Conservation (phyloP, 2,329 filamentous ascomycete species). For the Aspergillus sergii region DNA sequence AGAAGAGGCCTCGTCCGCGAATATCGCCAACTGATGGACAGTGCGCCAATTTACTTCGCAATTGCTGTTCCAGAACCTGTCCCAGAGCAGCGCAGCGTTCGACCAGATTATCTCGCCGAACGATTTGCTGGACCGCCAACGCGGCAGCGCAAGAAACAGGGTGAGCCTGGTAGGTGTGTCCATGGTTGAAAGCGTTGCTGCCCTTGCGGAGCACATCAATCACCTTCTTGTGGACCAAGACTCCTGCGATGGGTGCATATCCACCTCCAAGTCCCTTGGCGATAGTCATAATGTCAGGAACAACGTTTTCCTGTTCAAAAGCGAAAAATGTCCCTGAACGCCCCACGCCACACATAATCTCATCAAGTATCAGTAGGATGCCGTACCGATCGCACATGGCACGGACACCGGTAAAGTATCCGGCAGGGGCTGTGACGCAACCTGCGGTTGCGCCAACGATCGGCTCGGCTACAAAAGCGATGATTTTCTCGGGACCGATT, state of each 20-base stretch:
- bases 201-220: conserved; percentile 5
- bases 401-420: conserved; percentile 1
- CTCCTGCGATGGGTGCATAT: conserved; percentile 1
- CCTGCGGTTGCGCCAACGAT: conserved; percentile 3
- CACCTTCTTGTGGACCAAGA: conserved; percentile 5
- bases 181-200: not conserved
- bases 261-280: conserved; percentile 7
- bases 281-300: conserved; percentile 5
- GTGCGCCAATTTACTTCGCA: not conserved
- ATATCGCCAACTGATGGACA: conserved; percentile 1
- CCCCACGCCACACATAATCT: conserved; percentile 10
- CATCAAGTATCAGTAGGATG: conserved; percentile 3
- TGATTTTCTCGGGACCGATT: conserved; percentile 1
- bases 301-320: conserved; percentile 4
- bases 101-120: not conserved
- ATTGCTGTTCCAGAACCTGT: not conserved
- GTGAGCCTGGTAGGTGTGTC: conserved; percentile 8
- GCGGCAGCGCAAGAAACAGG: conserved; percentile 6
- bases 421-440: conserved; percentile 2
- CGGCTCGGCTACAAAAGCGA: conserved; percentile 6
- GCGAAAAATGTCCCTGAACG: conserved; percentile 5
- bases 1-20: conserved; percentile 8
- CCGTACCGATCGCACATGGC: conserved; percentile 1
- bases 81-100: not conserved
- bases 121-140: conserved; percentile 3